Conservation (phyloP, 1,139 yeast genomes). For the Geotrichum cucujoidarum region DNA sequence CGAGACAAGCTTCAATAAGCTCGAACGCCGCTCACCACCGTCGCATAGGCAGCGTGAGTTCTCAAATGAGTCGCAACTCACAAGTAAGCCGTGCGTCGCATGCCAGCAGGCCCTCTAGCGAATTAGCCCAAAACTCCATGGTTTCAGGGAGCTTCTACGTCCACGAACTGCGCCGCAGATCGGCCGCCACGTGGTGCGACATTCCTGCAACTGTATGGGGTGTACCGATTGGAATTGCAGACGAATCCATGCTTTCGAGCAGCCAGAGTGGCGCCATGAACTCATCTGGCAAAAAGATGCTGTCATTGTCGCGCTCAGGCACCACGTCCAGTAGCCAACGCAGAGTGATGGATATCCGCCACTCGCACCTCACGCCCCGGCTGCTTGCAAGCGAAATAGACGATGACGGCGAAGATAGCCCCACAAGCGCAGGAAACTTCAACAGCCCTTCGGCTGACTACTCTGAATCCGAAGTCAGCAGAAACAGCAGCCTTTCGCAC, state of each 20-base stretch:
- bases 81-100: slow-evolving; percentile 7
- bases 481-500: background rate
- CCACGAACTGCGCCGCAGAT: slow-evolving; percentile 46
- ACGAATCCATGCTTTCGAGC: slow-evolving; percentile 22
- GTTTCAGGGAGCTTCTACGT: slow-evolving; percentile 50
- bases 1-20: no score
- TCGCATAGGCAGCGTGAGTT: slow-evolving; percentile 12
- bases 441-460: background rate
- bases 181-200: slow-evolving; percentile 50
- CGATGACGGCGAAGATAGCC: slow-evolving; percentile 37
- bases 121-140: slow-evolving; percentile 11
- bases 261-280: background rate
- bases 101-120: slow-evolving; percentile 8
- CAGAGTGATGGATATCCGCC: slow-evolving; percentile 53
- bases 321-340: slow-evolving; percentile 30
- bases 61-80: slow-evolving; percentile 5
- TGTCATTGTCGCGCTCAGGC: slow-evolving; percentile 37
- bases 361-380: slow-evolving; percentile 70
- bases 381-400: slow-evolving; percentile 74
- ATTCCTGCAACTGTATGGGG: slow-evolving; percentile 55
- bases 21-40: background rate
- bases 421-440: background rate
- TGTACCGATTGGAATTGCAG: slow-evolving; percentile 60
- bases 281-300: slow-evolving; percentile 1
- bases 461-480: background rate